Base-by-base conservation (phyloP, 2,329 filamentous ascomycete genomes). In the Chaetomiaceae sp. region DNA sequence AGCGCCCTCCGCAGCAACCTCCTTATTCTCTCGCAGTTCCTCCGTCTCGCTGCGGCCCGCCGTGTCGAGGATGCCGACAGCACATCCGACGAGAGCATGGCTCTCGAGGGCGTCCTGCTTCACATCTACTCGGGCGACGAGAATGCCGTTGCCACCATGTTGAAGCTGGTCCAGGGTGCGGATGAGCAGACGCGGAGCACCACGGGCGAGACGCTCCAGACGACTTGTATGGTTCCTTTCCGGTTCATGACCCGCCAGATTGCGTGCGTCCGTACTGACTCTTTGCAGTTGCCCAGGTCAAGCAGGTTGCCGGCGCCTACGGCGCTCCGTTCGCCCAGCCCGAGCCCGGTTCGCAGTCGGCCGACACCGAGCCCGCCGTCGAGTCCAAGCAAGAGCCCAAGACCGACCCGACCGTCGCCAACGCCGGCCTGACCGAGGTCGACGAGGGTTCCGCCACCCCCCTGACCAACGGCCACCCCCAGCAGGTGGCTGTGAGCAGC, bases 121-220 rank as follows among this genome's bases (percentile, higher is more conserved):
- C 78, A 85, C 54, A 85, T 93, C 27, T 93, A 95, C 69, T 81
- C 82, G 40, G 89, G 88, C 41, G 87, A 92, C 62, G 79, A 87
- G 57, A 77, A 73, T 59, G 88, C 87, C 44, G 87, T 93, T 20
- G 73, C 79, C 48, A 81, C 86, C 50, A 89, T 89, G 71, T 70
- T 88, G 63, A 90, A 87, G 73, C 75, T 95, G 51, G 86, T 90
- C 49, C 76, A 88, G 52, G 87, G 86, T 30, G 76, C 81, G 21
- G 75, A 83, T 13, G 87, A 92, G 57, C 74, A 74, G 53, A 82
- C 87, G 2, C 70, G 73, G 57, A 85, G 80, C 58, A 85, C 87
- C 23, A 74, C 76, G 44, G 83, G 85, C 50, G 80, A 85, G 30
- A 66, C 76, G 55, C 76, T 89, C 20, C 70, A 81, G 59, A 82